phyloP scores from a whole-genome alignment of 352 stramenopile genomes.

The Pelagophyceae sp. region DNA sequence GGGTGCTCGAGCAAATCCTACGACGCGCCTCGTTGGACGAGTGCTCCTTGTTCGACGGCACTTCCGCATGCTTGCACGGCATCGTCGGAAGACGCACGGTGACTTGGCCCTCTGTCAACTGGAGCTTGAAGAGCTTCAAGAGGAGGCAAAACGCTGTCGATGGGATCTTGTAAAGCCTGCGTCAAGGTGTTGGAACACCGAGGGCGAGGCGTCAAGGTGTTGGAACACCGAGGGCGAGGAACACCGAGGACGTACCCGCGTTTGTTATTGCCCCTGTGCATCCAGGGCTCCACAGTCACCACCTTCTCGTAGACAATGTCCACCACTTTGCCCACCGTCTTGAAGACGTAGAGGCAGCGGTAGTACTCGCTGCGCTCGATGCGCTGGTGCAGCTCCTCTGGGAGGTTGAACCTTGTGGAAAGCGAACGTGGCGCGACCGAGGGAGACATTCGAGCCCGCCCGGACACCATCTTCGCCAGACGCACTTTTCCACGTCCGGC shows the following conservation, averaged over 20 bases:
- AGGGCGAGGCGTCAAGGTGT: too few relatives aligned
- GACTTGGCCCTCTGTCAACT: slow-evolving; percentile 91
- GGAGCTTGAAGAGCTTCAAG: slow-evolving; percentile 90
- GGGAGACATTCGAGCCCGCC: too few relatives aligned
- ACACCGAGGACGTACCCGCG: too few relatives aligned
- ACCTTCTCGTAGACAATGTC: slow-evolving; percentile 90
- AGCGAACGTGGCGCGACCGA: too few relatives aligned
- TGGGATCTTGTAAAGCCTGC: slow-evolving; percentile 65
- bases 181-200: too few relatives aligned
- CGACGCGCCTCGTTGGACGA: too few relatives aligned
- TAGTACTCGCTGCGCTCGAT: slow-evolving; percentile 1
- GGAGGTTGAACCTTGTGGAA: not conserved
- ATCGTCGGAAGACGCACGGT: too few relatives aligned
- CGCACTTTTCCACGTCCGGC: too few relatives aligned
- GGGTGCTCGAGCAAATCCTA: slow-evolving; percentile 73
- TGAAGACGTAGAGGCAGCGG: slow-evolving; percentile 85
- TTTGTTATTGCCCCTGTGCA: slow-evolving; percentile 69
- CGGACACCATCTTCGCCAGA: too few relatives aligned
- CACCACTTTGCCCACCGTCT: slow-evolving; percentile 64
- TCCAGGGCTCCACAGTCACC: slow-evolving; percentile 74
- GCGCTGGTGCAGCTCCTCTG: not conserved
- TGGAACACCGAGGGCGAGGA: too few relatives aligned
- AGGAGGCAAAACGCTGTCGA: slow-evolving; percentile 92
- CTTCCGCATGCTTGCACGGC: too few relatives aligned
- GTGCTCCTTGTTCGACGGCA: too few relatives aligned